A percentile compares a stretch with the other conserved stretches of the same genome.
Evolutionary conservation across 129 eudicot genomes (phyloP).

Genomic region (Glebionis coronaria): DNA sequence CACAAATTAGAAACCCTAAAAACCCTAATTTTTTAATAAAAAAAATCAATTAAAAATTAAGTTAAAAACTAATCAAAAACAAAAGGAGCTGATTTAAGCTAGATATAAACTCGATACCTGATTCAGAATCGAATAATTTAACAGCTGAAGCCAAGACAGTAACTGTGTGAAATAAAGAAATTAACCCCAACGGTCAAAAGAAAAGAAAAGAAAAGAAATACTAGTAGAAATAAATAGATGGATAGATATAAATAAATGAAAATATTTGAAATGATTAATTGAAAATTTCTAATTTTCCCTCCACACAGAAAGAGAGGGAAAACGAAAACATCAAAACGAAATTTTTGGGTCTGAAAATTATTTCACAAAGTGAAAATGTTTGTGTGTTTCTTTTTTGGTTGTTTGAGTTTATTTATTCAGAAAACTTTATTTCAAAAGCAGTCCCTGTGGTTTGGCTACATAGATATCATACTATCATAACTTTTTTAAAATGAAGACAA

Average conservation of each 20-base stretch:
- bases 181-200: conserved; percentile 36
- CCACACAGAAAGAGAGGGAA: conserved; percentile 41
- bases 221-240: too few relatives aligned
- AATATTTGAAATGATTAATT: conserved; percentile 25
- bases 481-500: too few relatives aligned
- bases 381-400: background rate
- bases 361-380: conserved; percentile 16
- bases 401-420: background rate
- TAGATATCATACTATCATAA: too few relatives aligned
- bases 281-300: conserved; percentile 34
- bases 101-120: conserved; percentile 16
- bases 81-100: conserved; percentile 16
- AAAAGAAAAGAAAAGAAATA: background rate
- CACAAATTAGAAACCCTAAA: conserved; percentile 17
- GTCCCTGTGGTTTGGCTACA: too few relatives aligned
- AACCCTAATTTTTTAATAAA: conserved; percentile 33
- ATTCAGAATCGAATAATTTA: background rate
- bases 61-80: background rate
- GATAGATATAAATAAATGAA: conserved; percentile 19
- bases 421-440: too few relatives aligned
- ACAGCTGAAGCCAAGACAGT: conserved; percentile 20
- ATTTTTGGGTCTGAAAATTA: conserved; percentile 24
- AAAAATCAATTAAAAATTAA: background rate
- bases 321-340: conserved; percentile 31
- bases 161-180: conserved; percentile 17